These are phyloP conservation scores for Shiraia bambusicola DNA, from an alignment of 2,329 filamentous ascomycete genomes.

Conservation along the genomic window DNA sequence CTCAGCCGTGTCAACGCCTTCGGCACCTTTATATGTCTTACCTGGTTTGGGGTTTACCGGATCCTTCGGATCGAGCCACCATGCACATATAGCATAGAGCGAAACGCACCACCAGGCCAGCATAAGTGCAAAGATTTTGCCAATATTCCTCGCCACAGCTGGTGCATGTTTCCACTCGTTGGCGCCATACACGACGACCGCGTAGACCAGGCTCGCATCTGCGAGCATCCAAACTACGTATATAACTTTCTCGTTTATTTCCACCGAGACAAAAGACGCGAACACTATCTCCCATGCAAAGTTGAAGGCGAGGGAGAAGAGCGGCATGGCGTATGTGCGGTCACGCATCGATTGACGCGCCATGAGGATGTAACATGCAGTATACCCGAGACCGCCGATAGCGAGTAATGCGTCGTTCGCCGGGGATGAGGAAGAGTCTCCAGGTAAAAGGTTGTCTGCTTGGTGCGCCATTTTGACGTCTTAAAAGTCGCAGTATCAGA, in stretches of 20 bases:
- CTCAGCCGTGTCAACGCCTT: conserved; percentile 54
- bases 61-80: conserved; percentile 50
- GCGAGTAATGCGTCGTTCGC: conserved; percentile 16
- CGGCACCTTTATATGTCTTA: conserved; percentile 28
- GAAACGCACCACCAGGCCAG: conserved; percentile 43
- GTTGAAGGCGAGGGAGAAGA: conserved; percentile 53
- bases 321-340: conserved; percentile 53
- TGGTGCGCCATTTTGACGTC: conserved; percentile 2
- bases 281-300: conserved; percentile 57
- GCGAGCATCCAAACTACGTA: conserved; percentile 55
- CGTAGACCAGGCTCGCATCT: conserved; percentile 52
- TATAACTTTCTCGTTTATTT: conserved; percentile 47
- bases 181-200: conserved; percentile 48
- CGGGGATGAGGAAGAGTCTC: conserved; percentile 12
- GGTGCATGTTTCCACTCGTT: conserved; percentile 49
- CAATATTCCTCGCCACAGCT: conserved; percentile 47
- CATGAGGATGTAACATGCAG: conserved; percentile 50
- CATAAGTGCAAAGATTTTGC: conserved; percentile 40
- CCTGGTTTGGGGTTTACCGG: conserved; percentile 52
- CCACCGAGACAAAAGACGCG: conserved; percentile 51
- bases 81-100: conserved; percentile 49
- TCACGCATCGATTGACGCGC: conserved; percentile 50
- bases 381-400: conserved; percentile 19
- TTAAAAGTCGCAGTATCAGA: neutral
- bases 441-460: conserved; percentile 18